Base-by-base conservation (phyloP, 2,329 filamentous ascomycete species). In the Nectriaceae sp. region DNA sequence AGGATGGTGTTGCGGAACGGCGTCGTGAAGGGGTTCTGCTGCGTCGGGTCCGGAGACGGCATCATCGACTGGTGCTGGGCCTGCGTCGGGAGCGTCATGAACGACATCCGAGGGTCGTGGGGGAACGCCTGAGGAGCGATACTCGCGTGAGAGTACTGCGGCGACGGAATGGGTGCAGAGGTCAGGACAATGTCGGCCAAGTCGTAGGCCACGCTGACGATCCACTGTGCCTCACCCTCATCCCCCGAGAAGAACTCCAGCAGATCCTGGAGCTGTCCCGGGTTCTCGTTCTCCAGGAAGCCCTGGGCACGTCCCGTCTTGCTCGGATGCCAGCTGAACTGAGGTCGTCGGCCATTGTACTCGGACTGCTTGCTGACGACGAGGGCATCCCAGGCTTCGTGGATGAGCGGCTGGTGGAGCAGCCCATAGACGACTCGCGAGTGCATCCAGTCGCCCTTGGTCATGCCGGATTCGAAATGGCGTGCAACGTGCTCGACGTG, bases 401-500 rank as follows among this genome's bases (percentile, higher is more conserved):
- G 76, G 37, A 87, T 78, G 26, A 79, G 75, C 1, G 83, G 78
- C 61, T 88, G 84, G 59, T 86, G 84, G n/a, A 88, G 70, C 11
- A 87, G 70, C 5, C 82, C 84, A 55, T 86, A 84, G 41, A 88
- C 79, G 49, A 87, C 83, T 39, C 84, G 82, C 2, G 83, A 85
- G 61, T 87, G 84, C 70, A 84, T 82, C 84, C 84, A 88, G 57
- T 87, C 83, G 18, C 74, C 72, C 60, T 84, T 83, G 53, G 80
- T 83, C 66, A 82, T 77, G 42, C 80, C 80, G 16, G 74, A 73
- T 63, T 87, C 84, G 59, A 85, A 87, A 57, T 88, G 84, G n/a
- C 77, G 73, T 18, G 83, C 83, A 26, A 88, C 82, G 55, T 88
- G 84, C 60, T 87, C 82, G 52, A 86, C 84, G 59, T 86, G 81